Conservation (phyloP, 2,329 filamentous ascomycete genomes). For the Fusarium bactridioides region DNA sequence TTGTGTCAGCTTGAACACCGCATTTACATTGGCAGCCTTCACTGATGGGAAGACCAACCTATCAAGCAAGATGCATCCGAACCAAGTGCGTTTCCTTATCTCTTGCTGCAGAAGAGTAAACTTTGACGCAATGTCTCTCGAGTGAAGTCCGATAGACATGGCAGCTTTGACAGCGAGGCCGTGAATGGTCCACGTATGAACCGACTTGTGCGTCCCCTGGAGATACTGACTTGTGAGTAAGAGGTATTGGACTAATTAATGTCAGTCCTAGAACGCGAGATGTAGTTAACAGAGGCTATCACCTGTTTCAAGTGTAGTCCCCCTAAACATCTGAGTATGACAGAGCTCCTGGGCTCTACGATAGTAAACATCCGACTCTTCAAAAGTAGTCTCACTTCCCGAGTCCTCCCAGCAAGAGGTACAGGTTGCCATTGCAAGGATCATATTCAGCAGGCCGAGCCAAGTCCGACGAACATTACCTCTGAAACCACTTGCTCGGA, state of each 20-base stretch:
- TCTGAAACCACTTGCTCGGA: constrained; percentile 29
- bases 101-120: constrained; percentile 55
- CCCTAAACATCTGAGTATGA: constrained; percentile 50
- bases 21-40: fast-evolving
- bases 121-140: constrained; percentile 44
- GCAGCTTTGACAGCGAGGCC: constrained; percentile 61
- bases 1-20: fast-evolving
- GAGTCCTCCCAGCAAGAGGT: constrained; percentile 12
- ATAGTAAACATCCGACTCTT: constrained; percentile 55
- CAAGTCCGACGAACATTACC: constrained; percentile 54
- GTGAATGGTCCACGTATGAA: constrained; percentile 63
- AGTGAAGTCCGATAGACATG: constrained; percentile 61
- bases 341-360: constrained; percentile 54
- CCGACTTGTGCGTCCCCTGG: constrained; percentile 61
- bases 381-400: constrained; percentile 33
- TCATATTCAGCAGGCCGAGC: constrained; percentile 59
- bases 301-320: constrained; percentile 54
- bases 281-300: neutral
- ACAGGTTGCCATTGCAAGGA: constrained; percentile 57
- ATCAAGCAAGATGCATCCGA: constrained; percentile 28
- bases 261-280: neutral
- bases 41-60: neutral
- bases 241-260: constrained; percentile 53
- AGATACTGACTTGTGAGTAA: constrained; percentile 60
- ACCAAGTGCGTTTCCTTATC: constrained; percentile 57